Base-by-base conservation (phyloP, 805 yeast genomes). In the Candida methanosorbosa region DNA sequence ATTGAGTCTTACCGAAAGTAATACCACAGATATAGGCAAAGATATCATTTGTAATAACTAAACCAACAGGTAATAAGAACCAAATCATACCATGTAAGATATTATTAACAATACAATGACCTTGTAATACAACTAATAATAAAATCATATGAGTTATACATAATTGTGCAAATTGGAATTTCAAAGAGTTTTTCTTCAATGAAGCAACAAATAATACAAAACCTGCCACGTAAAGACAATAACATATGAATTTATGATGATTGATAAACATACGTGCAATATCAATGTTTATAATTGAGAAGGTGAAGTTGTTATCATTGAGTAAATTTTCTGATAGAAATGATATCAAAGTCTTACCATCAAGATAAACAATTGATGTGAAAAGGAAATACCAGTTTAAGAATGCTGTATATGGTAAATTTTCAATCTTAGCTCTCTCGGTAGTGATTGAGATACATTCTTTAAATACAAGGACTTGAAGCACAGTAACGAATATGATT, bases 1-100 rank as follows among this genome's bases (percentile, higher is more conserved):
- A 73, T 52, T 85, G 95, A 26, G 97, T 90, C 42, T 70, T 75
- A 36, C 98, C 98, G 62, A 92, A 86, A 2, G 97, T 84, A 45
- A 92, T 92, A 30, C 98, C 98, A 63, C 97, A 92, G 32, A 92
- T 66, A 56, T 92, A 92, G 18, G 98, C 98, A 68, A 86, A 88
- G 35, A 90, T 87, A 56, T 92, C 98, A 56, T 92, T 92, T 37
- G 85, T 82, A 45, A 92, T 85, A 33, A 92, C 98, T 50, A 90
- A 68, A 2, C 92, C 80, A 41, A 85, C 87, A 6, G 98, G 98
- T 34, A 92, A 68, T 39, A 92, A 64, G 60, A 92, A 85, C 98
- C 98, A 92, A 52, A 87, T 81, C 55, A 92, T 65, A 12, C 98
- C 98, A 44, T 77, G 82, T 48, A 88, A 69, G 38, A 90, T 81